Evolutionary conservation across 257 asterid species (phyloP).

Genomic region (Prunella vulgaris): DNA sequence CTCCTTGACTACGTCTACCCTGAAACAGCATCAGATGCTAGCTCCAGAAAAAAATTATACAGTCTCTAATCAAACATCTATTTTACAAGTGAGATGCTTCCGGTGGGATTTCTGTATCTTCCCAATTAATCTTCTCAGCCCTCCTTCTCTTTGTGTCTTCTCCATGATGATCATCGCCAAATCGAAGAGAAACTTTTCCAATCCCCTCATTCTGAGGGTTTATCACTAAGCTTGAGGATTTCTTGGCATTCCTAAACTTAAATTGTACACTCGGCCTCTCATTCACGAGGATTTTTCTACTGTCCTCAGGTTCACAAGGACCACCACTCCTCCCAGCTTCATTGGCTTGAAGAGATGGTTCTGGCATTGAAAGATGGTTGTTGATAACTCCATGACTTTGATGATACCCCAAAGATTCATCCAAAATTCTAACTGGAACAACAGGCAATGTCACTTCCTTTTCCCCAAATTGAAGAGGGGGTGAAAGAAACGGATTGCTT

Average conservation of each 20-base stretch:
- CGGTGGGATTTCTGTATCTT: conserved; percentile 30
- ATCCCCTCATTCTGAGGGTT: conserved; percentile 32
- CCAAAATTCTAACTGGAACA: conserved; percentile 45
- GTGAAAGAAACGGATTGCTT: conserved; percentile 60
- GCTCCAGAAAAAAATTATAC: conserved; percentile 46
- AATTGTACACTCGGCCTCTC: conserved; percentile 53
- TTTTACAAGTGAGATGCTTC: conserved; percentile 50
- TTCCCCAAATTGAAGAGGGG: conserved; percentile 61
- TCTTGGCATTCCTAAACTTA: conserved; percentile 41
- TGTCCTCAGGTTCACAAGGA: conserved; percentile 27
- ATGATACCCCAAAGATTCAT: conserved; percentile 28
- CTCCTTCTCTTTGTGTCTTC: conserved; percentile 36
- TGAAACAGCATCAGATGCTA: conserved; percentile 37
- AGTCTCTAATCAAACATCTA: conserved; percentile 40
- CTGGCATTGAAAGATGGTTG: conserved; percentile 31
- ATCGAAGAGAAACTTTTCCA: conserved; percentile 36
- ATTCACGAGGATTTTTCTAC: conserved; percentile 35
- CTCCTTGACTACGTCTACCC: conserved; percentile 34
- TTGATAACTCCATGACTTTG: conserved; percentile 26
- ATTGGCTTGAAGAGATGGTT: conserved; percentile 35
- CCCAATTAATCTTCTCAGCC: conserved; percentile 36
- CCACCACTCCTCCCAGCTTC: conserved; percentile 26
- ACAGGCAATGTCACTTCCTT: conserved; percentile 50
- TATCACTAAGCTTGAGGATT: conserved; percentile 24
- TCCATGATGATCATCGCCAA: conserved; percentile 34